Conservation (phyloP, 1,284 basidiomycete species). For the Moesziomyces sp. region DNA sequence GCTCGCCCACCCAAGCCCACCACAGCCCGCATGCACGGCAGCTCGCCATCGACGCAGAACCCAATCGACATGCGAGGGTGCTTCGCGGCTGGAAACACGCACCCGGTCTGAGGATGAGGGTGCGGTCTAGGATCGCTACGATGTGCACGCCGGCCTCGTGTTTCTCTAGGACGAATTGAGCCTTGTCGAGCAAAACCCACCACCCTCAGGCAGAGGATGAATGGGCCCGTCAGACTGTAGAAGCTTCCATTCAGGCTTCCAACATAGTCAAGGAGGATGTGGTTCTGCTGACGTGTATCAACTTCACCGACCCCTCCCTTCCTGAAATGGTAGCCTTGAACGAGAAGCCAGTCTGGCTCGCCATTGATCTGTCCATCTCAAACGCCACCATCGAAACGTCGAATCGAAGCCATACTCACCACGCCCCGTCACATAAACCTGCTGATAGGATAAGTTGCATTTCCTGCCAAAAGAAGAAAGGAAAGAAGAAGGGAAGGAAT, state of each 20-base stretch:
- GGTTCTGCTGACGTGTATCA: background rate
- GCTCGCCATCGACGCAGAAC: background rate
- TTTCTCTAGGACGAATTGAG: slow-evolving; percentile 3
- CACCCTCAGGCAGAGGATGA: background rate
- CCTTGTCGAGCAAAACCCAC: slow-evolving; percentile 6
- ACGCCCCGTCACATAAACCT: background rate
- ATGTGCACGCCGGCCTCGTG: too few relatives aligned
- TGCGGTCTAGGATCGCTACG: background rate
- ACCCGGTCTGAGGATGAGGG: background rate
- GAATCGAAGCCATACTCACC: slow-evolving; percentile 6
- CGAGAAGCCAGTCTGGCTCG: background rate
- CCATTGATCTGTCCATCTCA: background rate
- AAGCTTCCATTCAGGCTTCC: background rate
- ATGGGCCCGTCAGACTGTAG: background rate
- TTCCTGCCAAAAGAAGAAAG: background rate
- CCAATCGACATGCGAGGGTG: slow-evolving; percentile 1
- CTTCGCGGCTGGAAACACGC: background rate
- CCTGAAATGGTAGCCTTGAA: background rate
- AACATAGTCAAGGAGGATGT: background rate
- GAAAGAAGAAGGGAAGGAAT: slow-evolving; percentile 3
- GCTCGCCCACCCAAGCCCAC: background rate
- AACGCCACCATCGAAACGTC: too few relatives aligned
- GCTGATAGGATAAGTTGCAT: background rate
- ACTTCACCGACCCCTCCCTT: background rate
- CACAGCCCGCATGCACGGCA: background rate